These are phyloP conservation scores for Sclerotinia trifoliorum DNA, from an alignment of 2,329 filamentous ascomycete species.

Conservation along the genomic window DNA sequence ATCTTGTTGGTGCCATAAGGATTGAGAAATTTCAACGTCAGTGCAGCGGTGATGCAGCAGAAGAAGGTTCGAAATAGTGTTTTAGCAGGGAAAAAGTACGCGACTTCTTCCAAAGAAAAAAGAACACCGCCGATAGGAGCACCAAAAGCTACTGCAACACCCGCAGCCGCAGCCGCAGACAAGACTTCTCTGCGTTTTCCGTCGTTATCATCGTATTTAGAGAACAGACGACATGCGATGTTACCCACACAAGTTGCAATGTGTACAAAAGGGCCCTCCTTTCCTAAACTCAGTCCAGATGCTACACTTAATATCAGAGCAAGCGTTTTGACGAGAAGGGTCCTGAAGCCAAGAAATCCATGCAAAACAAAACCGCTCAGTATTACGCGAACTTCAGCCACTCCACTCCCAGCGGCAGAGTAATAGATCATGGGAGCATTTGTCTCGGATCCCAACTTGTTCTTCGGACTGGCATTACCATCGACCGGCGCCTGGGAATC, in stretches of 20 bases:
- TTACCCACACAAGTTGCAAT: constrained; percentile 95
- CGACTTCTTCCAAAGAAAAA: constrained; percentile 91
- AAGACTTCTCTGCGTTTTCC: constrained; percentile 90
- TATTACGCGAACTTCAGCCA: constrained; percentile 96
- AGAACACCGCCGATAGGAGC: constrained; percentile 87
- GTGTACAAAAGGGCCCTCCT: constrained; percentile 94
- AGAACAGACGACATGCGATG: constrained; percentile 88
- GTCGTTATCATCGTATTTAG: constrained; percentile 92
- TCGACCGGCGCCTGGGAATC: constrained; percentile 42
- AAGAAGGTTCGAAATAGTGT: constrained; percentile 97
- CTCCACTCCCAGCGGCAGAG: constrained; percentile 90
- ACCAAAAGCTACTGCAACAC: constrained; percentile 91
- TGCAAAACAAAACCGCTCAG: constrained; percentile 97
- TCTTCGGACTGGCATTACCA: constrained; percentile 46
- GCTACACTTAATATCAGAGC: constrained; percentile 85
- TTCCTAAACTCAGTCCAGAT: constrained; percentile 89
- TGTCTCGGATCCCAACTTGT: constrained; percentile 26
- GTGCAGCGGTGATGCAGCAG: constrained; percentile 89
- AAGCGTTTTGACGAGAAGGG: constrained; percentile 78
- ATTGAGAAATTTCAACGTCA: constrained; percentile 92
- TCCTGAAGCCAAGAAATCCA: constrained; percentile 87
- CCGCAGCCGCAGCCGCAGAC: constrained; percentile 88
- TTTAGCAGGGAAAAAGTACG: constrained; percentile 97
- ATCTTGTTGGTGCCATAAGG: constrained; percentile 97
- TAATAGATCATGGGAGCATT: constrained; percentile 85